Conservation (phyloP, 768 basidiomycete genomes). For the Agaricus bisporus region DNA sequence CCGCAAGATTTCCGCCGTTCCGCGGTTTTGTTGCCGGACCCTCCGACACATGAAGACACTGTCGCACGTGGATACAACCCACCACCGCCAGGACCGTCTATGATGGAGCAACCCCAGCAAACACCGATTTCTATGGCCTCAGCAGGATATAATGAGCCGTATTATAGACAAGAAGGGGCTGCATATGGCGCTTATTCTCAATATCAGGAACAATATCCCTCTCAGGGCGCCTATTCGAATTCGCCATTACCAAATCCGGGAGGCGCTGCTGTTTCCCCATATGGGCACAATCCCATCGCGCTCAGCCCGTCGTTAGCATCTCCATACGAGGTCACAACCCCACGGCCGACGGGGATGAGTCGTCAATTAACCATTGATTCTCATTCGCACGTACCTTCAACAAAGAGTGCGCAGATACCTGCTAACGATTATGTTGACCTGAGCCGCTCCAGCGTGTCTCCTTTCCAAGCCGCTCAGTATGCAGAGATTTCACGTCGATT, state of each 20-base stretch:
- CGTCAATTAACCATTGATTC: slow-evolving; percentile 18
- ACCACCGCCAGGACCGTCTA: slow-evolving; percentile 51
- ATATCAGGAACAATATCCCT: slow-evolving; percentile 7
- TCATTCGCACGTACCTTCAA: slow-evolving; percentile 13
- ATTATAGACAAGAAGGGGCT: slow-evolving; percentile 13
- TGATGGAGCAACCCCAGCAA: slow-evolving; percentile 48
- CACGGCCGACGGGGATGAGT: slow-evolving; percentile 12
- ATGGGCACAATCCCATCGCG: slow-evolving; percentile 11
- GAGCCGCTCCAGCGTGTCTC: slow-evolving; percentile 61
- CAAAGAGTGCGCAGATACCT: slow-evolving; percentile 13
- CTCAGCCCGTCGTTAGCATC: slow-evolving; percentile 12
- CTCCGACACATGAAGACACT: slow-evolving; percentile 34
- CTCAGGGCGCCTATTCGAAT: slow-evolving; percentile 29
- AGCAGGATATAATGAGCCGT: slow-evolving; percentile 20
- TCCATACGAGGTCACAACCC: slow-evolving; percentile 10
- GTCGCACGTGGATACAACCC: slow-evolving; percentile 40
- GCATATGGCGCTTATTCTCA: slow-evolving; percentile 14
- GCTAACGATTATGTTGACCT: slow-evolving; percentile 57
- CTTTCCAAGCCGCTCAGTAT: slow-evolving; percentile 73
- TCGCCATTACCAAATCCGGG: slow-evolving; percentile 23
- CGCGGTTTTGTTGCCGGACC: slow-evolving; percentile 51
- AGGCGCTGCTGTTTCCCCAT: slow-evolving; percentile 17
- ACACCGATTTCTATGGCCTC: slow-evolving; percentile 28
- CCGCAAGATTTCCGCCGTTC: slow-evolving; percentile 59
- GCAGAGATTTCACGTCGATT: slow-evolving; percentile 60